These are phyloP conservation scores for Salvia hispanica DNA, from an alignment of 257 asterid species.

Conservation along the genomic window DNA sequence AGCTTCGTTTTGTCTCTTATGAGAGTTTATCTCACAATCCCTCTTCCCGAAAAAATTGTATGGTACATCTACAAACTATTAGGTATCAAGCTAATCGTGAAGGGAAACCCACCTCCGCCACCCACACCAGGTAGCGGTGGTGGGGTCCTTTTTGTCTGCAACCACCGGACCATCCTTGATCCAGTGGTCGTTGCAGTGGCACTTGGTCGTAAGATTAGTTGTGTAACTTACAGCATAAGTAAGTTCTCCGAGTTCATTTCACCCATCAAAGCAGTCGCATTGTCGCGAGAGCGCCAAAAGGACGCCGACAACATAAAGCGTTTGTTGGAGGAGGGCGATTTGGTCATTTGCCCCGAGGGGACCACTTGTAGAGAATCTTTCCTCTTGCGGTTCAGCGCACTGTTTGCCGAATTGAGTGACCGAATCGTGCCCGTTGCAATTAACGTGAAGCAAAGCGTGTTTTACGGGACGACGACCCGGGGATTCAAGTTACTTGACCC, in stretches of 20 bases:
- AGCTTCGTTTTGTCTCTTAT: conserved; percentile 63
- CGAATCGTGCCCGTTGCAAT: conserved; percentile 89
- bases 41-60: conserved; percentile 61
- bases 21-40: conserved; percentile 64
- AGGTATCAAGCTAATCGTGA: conserved; percentile 71
- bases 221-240: conserved; percentile 86
- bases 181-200: conserved; percentile 84
- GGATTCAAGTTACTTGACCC: conserved; percentile 77
- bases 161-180: conserved; percentile 82
- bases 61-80: conserved; percentile 58
- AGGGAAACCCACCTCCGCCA: conserved; percentile 83
- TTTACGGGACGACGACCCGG: conserved; percentile 74
- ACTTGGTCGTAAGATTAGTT: conserved; percentile 80
- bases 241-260: conserved; percentile 76
- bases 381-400: conserved; percentile 74
- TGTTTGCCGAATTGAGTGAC: conserved; percentile 82
- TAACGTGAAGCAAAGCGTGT: conserved; percentile 62
- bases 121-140: conserved; percentile 60
- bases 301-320: conserved; percentile 72
- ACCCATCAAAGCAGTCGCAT: conserved; percentile 78
- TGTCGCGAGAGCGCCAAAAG: conserved; percentile 69
- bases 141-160: conserved; percentile 68
- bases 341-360: conserved; percentile 87
- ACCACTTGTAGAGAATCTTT: conserved; percentile 86
- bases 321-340: conserved; percentile 69